Evolutionary conservation across 306 rosid genomes (phyloP).

Genomic region (Cicer pinnatifidum): DNA sequence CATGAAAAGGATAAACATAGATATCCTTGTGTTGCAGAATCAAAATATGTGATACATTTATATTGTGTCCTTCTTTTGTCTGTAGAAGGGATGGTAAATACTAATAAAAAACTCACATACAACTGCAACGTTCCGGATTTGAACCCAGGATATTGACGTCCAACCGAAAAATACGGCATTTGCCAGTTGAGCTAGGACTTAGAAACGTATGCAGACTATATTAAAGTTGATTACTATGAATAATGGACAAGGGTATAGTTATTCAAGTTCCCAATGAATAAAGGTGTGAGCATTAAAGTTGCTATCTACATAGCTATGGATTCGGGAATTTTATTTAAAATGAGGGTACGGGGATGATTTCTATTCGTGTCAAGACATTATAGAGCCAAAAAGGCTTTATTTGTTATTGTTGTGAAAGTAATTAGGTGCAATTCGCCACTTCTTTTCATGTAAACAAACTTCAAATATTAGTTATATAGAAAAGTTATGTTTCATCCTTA

Average conservation of each 20-base stretch:
- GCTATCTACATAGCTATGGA: background rate
- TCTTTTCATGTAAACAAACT: background rate
- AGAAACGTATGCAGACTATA: background rate
- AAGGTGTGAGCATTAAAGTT: background rate
- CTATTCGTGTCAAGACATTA: background rate
- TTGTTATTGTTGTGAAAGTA: conserved; percentile 6
- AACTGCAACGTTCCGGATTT: too few relatives aligned
- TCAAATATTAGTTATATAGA: background rate
- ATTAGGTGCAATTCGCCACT: background rate
- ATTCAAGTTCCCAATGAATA: background rate
- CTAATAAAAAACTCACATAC: too few relatives aligned
- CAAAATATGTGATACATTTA: too few relatives aligned
- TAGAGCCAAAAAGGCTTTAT: conserved; percentile 10
- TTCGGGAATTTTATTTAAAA: background rate
- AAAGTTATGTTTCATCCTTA: conserved; percentile 1
- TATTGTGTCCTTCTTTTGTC: too few relatives aligned
- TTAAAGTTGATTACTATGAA: background rate
- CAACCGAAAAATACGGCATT: too few relatives aligned
- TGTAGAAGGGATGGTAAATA: too few relatives aligned
- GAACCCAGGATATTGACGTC: too few relatives aligned
- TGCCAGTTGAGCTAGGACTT: too few relatives aligned
- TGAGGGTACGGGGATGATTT: background rate
- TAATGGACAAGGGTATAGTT: conserved; percentile 6
- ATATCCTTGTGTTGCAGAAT: too few relatives aligned
- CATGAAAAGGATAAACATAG: too few relatives aligned